Evolutionary conservation across 768 basidiomycete genomes (phyloP), one percentile per base, ranked within the genome.

Genomic region (Pulveroboletus sp.): DNA sequence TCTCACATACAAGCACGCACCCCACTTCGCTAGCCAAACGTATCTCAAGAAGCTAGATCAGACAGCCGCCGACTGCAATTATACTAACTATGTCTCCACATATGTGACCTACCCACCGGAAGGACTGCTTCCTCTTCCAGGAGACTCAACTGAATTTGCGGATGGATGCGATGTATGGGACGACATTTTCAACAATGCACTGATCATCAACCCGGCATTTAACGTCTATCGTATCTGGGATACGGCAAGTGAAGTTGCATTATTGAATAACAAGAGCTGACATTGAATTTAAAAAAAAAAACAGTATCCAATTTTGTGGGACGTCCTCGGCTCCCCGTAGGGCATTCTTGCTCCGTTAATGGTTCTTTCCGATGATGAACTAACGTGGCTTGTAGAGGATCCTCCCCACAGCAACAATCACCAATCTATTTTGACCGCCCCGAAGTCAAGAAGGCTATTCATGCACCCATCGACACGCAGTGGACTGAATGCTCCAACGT

Each of bases 291-390:
- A 2, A 4, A 28, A 28, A 28, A 28, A 28, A 35, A 27, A 5
- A 10, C 39, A 73, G 56, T 86, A 71, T 66, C 87, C 86, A 0
- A 73, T 84, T 37, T 69, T 84, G 11, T 89, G 84, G 86, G 86
- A 89, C 53, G 85, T 88, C 6, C 81, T 89, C 28, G 86, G 86
- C n/a, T 88, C 84, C 76, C 86, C 86, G 81, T 85, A 57, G 31
- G 80, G 63, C 2, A 9, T 30, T 43, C 41, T 31, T 21, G 2
- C 11, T 39, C n/a, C 14, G 15, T 5, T 8, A 11, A 2, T 14
- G 5, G 0, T 14, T 38, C 15, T 41, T 31, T 3, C 40, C 15
- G 18, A 30, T n/a, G 31, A 17, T 8, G 26, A 35, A 42, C 39
- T 46, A 5, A 58, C 21, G 15, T 17, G n/a, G 2, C 15, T 14